phyloP scores from a whole-genome alignment of 768 basidiomycete species.

The Favolaschia claudopus region DNA sequence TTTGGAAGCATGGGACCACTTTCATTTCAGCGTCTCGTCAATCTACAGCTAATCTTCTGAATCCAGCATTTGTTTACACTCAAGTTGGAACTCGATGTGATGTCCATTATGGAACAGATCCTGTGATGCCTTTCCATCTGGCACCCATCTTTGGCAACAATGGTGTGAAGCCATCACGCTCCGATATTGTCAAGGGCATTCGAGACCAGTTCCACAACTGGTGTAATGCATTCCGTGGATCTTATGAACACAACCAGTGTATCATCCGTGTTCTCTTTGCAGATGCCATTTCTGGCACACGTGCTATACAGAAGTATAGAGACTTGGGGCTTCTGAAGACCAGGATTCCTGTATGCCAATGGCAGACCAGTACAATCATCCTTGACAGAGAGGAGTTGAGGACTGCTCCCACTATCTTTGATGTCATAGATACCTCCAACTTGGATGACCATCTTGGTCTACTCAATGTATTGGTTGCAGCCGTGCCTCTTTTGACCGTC shows the following conservation, averaged over 20 bases:
- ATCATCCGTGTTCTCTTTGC: slow-evolving; percentile 50
- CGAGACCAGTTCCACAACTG: slow-evolving; percentile 29
- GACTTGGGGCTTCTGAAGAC: slow-evolving; percentile 29
- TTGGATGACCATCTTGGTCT: slow-evolving; percentile 56
- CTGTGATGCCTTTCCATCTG: slow-evolving; percentile 50
- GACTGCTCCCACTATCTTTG: slow-evolving; percentile 44
- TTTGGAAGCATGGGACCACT: slow-evolving; percentile 53
- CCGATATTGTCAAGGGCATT: slow-evolving; percentile 25
- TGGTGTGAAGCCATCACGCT: not conserved
- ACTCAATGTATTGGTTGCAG: slow-evolving; percentile 49
- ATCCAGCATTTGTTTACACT: slow-evolving; percentile 57
- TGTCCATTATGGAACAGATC: slow-evolving; percentile 55
- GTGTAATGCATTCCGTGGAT: slow-evolving; percentile 13
- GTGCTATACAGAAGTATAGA: slow-evolving; percentile 38
- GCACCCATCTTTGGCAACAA: slow-evolving; percentile 5
- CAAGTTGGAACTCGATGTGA: slow-evolving; percentile 44
- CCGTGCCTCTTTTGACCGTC: slow-evolving; percentile 46
- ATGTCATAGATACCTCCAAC: slow-evolving; percentile 60
- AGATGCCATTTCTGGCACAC: slow-evolving; percentile 48
- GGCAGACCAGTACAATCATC: slow-evolving; percentile 35
- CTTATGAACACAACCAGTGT: slow-evolving; percentile 1
- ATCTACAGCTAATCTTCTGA: slow-evolving; percentile 39
- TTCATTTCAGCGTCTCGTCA: slow-evolving; percentile 25
- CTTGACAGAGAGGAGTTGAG: slow-evolving; percentile 8
- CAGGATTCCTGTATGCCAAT: slow-evolving; percentile 41